Conservation (phyloP, 176 grass and related monocot genomes). For the Tuctoria greenei region DNA sequence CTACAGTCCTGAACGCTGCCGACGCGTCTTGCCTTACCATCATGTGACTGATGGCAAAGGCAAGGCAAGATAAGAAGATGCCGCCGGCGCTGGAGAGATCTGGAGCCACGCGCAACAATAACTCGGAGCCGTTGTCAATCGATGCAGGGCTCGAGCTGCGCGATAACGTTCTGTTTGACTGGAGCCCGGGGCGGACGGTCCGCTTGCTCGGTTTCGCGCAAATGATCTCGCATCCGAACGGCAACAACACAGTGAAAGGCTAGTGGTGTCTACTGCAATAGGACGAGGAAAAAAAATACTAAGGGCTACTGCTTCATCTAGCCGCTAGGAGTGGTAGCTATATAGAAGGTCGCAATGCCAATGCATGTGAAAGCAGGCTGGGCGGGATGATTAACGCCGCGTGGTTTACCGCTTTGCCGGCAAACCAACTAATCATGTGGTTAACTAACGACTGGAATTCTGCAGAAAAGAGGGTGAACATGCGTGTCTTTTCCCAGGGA, state of each 20-base stretch:
- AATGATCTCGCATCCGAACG: background rate
- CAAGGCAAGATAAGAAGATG: constrained; percentile 18
- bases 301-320: background rate
- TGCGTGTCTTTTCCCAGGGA: background rate
- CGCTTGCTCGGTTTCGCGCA: too few species aligned
- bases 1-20: background rate
- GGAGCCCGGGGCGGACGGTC: background rate
- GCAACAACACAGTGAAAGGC: background rate
- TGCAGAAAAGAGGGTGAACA: background rate
- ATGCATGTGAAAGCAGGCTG: background rate
- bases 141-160: background rate
- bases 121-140: constrained; percentile 36
- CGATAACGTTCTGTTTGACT: constrained; percentile 32
- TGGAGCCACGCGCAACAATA: constrained; percentile 28
- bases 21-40: background rate
- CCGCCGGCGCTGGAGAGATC: constrained; percentile 36
- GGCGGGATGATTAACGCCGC: background rate
- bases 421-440: constrained; percentile 17
- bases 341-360: constrained; percentile 1
- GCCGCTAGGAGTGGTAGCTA: background rate
- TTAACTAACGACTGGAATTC: constrained; percentile 22
- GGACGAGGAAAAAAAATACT: constrained; percentile 30
- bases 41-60: background rate
- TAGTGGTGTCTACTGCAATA: background rate
- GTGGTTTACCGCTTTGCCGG: constrained; percentile 39